phyloP scores from a whole-genome alignment of 345 rosid species.

The Eucalyptus tenuipes region DNA sequence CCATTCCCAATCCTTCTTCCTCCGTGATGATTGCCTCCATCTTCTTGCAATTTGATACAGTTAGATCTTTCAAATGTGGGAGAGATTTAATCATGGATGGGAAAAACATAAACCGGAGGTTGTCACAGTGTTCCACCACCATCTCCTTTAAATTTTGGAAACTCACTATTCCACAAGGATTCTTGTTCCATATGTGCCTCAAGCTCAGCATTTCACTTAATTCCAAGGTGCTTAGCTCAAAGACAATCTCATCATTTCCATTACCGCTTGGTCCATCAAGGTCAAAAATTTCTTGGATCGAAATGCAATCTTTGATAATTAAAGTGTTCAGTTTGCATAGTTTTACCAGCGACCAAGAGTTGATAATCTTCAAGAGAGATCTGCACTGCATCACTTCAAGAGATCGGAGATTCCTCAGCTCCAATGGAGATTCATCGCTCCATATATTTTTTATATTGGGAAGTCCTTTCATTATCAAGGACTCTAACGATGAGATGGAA shows the following conservation, averaged over 20 bases:
- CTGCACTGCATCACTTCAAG: accelerated
- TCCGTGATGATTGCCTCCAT: too few species aligned
- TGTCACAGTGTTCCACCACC: accelerated
- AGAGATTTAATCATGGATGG: too few species aligned
- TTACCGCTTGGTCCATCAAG: accelerated
- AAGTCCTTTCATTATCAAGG: neutral
- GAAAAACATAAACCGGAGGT: accelerated
- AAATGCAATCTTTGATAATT: too few species aligned
- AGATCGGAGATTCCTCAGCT: neutral
- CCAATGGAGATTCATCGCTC: neutral
- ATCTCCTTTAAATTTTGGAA: too few species aligned
- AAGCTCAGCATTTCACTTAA: accelerated
- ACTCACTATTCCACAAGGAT: too few species aligned
- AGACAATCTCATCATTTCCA: accelerated
- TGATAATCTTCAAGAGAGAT: neutral
- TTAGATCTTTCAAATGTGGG: accelerated
- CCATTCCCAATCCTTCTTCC: too few species aligned
- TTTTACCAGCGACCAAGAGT: too few species aligned
- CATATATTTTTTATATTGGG: neutral
- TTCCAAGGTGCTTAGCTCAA: too few species aligned
- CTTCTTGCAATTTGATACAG: accelerated
- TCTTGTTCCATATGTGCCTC: too few species aligned
- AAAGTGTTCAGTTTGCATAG: too few species aligned
- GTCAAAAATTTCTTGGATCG: accelerated
- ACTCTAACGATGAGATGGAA: neutral